These are phyloP conservation scores for Aschersonia sp. DNA, from an alignment of 2,329 filamentous ascomycete species.

Conservation along the genomic window DNA sequence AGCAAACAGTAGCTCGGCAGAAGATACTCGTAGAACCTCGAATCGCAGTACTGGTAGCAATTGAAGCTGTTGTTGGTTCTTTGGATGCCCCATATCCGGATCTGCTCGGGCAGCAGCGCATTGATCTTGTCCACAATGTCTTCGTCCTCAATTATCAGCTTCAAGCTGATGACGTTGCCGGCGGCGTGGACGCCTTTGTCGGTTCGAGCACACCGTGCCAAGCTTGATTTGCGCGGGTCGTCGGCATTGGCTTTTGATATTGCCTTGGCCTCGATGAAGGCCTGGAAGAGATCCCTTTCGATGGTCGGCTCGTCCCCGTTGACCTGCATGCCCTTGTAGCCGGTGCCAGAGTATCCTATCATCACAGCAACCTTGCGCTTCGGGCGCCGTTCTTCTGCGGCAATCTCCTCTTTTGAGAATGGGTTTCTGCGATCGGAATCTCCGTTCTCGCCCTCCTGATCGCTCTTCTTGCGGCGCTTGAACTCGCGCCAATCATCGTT, in stretches of 20 bases:
- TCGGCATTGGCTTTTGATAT: constrained; percentile 95
- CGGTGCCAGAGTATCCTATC: constrained; percentile 89
- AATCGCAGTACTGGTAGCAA: constrained; percentile 90
- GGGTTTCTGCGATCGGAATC: constrained; percentile 24
- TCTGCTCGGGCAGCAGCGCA: constrained; percentile 67
- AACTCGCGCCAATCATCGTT: constrained; percentile 24
- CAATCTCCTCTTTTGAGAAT: constrained; percentile 67
- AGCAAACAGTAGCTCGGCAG: constrained; percentile 88
- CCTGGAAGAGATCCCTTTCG: constrained; percentile 85
- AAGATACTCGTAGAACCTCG: constrained; percentile 91
- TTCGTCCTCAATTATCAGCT: constrained; percentile 86
- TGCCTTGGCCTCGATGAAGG: constrained; percentile 79
- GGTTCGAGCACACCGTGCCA: constrained; percentile 86
- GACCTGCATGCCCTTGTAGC: constrained; percentile 96
- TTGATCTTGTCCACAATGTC: constrained; percentile 89
- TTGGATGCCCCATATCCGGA: constrained; percentile 88
- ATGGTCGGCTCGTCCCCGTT: constrained; percentile 75
- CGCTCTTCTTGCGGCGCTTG: constrained; percentile 26
- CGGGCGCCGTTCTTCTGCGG: constrained; percentile 69
- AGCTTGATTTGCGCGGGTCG: constrained; percentile 89
- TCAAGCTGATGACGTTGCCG: constrained; percentile 87
- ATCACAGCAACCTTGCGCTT: constrained; percentile 95
- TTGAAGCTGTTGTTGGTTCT: constrained; percentile 83
- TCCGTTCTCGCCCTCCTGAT: constrained; percentile 16
- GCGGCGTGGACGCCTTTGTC: constrained; percentile 97